These are phyloP conservation scores for Aaosphaeria pasadenensis DNA, from an alignment of 2,329 filamentous ascomycete species.

Conservation along the genomic window DNA sequence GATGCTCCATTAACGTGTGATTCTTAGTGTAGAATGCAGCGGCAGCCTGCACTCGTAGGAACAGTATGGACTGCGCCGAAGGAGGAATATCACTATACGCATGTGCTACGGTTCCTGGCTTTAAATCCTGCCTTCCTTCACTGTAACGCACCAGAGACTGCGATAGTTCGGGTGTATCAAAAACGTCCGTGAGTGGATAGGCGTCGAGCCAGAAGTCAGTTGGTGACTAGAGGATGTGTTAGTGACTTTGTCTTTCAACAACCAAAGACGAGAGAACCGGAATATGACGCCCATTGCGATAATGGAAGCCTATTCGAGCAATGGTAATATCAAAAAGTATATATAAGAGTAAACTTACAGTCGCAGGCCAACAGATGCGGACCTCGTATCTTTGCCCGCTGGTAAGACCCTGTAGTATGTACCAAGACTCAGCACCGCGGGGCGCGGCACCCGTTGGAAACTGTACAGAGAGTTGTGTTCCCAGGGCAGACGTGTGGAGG, in stretches of 20 bases:
- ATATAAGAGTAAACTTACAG: constrained; percentile 58
- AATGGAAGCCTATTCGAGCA: neutral
- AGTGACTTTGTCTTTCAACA: constrained; percentile 4
- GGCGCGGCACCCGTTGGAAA: constrained; percentile 60
- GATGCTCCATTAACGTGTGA: constrained; percentile 68
- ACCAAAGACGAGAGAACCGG: constrained; percentile 3
- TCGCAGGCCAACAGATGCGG: constrained; percentile 89
- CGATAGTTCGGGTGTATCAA: constrained; percentile 61
- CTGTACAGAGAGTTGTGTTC: constrained; percentile 62
- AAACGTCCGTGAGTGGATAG: constrained; percentile 59
- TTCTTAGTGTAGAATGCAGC: constrained; percentile 85
- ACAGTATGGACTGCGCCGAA: constrained; percentile 53
- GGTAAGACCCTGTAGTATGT: constrained; percentile 68
- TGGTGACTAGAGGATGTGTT: constrained; percentile 65
- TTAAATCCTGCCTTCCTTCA: constrained; percentile 43
- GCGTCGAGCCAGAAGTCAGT: constrained; percentile 72
- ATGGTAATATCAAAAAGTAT: neutral
- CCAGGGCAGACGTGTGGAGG: constrained; percentile 46
- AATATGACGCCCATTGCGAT: too few species aligned
- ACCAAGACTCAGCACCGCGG: constrained; percentile 69
- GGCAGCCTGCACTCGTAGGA: constrained; percentile 71
- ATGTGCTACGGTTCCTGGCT: constrained; percentile 2
- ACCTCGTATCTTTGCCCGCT: constrained; percentile 81
- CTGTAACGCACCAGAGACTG: constrained; percentile 64
- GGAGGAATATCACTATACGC: constrained; percentile 3